phyloP scores from a whole-genome alignment of 176 grass and related monocot species.

The Aegilops sharonensis region DNA sequence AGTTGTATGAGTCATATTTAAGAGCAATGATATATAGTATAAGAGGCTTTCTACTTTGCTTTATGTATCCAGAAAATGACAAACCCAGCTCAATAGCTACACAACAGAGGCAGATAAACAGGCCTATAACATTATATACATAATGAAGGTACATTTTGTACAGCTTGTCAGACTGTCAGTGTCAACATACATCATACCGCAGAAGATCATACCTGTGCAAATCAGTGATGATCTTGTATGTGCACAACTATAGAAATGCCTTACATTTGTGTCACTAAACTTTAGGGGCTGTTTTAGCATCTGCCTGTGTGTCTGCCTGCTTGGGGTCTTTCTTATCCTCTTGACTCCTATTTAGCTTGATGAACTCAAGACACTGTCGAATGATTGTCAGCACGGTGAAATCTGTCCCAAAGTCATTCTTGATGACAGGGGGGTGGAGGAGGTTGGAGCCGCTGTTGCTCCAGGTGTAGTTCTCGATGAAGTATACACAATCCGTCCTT shows the following conservation, averaged over 20 bases:
- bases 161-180: slow-evolving; percentile 15
- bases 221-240: slow-evolving; percentile 5
- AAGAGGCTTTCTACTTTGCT: background rate
- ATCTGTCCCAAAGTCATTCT: slow-evolving; percentile 82
- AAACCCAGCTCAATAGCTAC: slow-evolving; percentile 1
- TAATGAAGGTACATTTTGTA: slow-evolving; percentile 20
- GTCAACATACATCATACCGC: slow-evolving; percentile 22
- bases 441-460: slow-evolving; percentile 41
- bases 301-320: background rate
- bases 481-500: slow-evolving; percentile 75
- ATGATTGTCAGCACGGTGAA: slow-evolving; percentile 67
- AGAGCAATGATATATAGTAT: background rate
- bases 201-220: slow-evolving; percentile 7
- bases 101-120: slow-evolving; percentile 9
- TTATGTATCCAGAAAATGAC: slow-evolving; percentile 5
- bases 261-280: slow-evolving; percentile 8
- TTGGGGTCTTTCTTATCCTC: slow-evolving; percentile 12
- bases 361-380: slow-evolving; percentile 83
- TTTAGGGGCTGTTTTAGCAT: slow-evolving; percentile 19
- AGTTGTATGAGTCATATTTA: slow-evolving; percentile 5
- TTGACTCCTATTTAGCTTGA: slow-evolving; percentile 61
- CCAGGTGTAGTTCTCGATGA: slow-evolving; percentile 86
- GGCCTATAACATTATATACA: slow-evolving; percentile 1
- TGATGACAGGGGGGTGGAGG: slow-evolving; percentile 44
- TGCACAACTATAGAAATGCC: slow-evolving; percentile 6